Conservation (phyloP, 2,329 filamentous ascomycete genomes). For the Aureobasidium lini region DNA sequence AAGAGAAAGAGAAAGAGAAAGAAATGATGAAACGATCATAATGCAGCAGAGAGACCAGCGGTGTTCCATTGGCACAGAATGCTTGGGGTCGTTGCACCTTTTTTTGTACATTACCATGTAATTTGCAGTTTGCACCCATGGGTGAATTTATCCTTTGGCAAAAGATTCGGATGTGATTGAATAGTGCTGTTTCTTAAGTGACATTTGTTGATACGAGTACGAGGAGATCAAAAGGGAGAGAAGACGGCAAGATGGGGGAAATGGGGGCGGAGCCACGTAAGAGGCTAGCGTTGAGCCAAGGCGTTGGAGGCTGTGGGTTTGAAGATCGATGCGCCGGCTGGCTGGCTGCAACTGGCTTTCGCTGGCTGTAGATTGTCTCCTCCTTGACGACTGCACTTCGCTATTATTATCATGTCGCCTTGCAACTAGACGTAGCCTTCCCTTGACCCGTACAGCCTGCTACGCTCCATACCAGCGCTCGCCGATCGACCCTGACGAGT, state of each 20-base stretch:
- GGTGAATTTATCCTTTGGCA: background rate
- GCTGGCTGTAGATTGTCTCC: background rate
- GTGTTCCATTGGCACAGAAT: background rate
- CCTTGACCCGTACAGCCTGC: background rate
- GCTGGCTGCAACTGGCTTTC: background rate
- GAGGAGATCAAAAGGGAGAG: background rate
- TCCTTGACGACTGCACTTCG: background rate
- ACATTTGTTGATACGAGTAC: too few relatives aligned
- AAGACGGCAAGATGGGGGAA: background rate
- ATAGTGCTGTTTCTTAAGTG: too few relatives aligned
- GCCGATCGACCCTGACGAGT: background rate
- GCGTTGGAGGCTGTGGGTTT: background rate
- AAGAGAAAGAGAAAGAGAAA: background rate
- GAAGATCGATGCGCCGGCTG: background rate
- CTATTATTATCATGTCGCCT: background rate
- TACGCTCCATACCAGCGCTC: background rate
- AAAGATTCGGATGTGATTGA: background rate
- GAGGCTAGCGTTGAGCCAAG: background rate
- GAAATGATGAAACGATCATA: slow-evolving; percentile 7
- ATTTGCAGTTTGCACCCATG: background rate
- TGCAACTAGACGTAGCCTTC: background rate
- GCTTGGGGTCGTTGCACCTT: background rate
- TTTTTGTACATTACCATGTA: slow-evolving; percentile 12
- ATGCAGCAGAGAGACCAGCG: background rate
- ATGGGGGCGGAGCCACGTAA: background rate